A percentile compares a stretch with the other conserved stretches of the same genome.
phyloP scores from a whole-genome alignment of 2,329 filamentous ascomycete species.

The Xylaria sp. region DNA sequence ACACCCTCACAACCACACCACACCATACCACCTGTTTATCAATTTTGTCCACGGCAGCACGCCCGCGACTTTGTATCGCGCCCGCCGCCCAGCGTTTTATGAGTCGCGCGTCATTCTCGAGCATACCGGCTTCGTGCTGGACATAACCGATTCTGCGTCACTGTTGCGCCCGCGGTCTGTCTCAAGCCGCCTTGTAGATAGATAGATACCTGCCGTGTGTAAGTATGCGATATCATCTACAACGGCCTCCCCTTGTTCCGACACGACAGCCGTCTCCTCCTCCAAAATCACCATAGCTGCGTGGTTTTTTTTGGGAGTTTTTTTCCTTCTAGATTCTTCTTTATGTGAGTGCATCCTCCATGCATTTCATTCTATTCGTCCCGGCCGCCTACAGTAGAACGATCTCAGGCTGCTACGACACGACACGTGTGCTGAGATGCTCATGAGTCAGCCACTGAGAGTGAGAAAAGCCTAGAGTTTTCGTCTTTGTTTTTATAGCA shows the following conservation, averaged over 20 bases:
- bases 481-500: background rate
- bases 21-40: conserved; percentile 17
- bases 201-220: conserved; percentile 22
- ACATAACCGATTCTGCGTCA: conserved; percentile 2
- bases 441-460: conserved; percentile 11
- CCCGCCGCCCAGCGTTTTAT: conserved; percentile 16
- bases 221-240: conserved; percentile 31
- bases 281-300: background rate
- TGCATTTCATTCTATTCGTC: conserved; percentile 9
- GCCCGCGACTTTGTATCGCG: conserved; percentile 5
- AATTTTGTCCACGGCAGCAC: conserved; percentile 8
- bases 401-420: conserved; percentile 10
- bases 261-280: background rate
- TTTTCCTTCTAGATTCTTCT: background rate
- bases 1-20: conserved; percentile 19
- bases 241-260: background rate
- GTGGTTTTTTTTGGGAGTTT: background rate
- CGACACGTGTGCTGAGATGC: background rate
- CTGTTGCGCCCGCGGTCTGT: conserved; percentile 16
- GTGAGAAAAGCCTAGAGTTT: conserved; percentile 4
- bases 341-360: background rate
- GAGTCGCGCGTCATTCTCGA: background rate
- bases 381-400: background rate
- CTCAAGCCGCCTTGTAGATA: conserved; percentile 31
- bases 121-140: background rate